Conservation (phyloP, 225 moss, liverwort and hornwort species). For the Anthoceros angustus region DNA sequence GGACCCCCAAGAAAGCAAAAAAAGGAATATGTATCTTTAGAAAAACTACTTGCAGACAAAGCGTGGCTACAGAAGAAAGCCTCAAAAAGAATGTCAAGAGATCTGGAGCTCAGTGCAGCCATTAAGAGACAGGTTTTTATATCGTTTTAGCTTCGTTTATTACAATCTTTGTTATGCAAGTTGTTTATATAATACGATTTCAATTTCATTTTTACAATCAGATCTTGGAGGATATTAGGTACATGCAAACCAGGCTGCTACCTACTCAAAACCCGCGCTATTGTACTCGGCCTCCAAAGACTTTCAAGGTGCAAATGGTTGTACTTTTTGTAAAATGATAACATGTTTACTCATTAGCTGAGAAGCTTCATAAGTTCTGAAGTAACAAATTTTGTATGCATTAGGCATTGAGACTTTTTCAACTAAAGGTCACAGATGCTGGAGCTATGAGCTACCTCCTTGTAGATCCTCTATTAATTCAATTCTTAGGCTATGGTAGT, state of each 20-base stretch:
- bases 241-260: neutral
- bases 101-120: neutral
- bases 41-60: neutral
- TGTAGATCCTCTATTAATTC: slow-evolving; percentile 45
- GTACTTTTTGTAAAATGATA: neutral
- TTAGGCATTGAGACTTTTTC: slow-evolving; percentile 59
- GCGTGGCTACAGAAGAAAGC: neutral
- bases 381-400: neutral
- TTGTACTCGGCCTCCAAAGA: neutral
- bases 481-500: slow-evolving; percentile 86
- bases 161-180: neutral
- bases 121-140: neutral
- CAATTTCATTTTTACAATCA: neutral
- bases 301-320: neutral
- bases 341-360: neutral
- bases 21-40: neutral
- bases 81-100: neutral
- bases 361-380: neutral
- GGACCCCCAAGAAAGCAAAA: neutral
- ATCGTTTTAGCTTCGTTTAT: neutral
- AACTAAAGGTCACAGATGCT: slow-evolving; percentile 19
- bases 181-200: neutral
- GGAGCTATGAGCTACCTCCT: slow-evolving; percentile 21
- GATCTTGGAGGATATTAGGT: neutral
- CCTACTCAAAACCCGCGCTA: neutral